Evolutionary conservation across 768 basidiomycete genomes (phyloP).

Genomic region (Rhodocollybia butyracea): DNA sequence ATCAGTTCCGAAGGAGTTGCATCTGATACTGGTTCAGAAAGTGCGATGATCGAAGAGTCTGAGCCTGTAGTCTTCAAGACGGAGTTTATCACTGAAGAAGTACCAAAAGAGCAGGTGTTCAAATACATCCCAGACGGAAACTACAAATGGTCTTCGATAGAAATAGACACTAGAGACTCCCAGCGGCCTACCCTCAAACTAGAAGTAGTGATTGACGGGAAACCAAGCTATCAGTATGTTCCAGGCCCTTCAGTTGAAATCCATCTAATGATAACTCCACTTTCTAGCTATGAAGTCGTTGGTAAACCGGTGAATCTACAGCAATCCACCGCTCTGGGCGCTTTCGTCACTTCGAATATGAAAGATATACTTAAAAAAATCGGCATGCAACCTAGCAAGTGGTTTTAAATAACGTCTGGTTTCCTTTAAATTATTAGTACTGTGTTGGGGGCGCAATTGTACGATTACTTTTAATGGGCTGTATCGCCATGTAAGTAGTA

Average conservation of each 20-base stretch:
- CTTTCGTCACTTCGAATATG: constrained; percentile 44
- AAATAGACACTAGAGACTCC: constrained; percentile 60
- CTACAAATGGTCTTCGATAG: constrained; percentile 68
- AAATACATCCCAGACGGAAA: constrained; percentile 66
- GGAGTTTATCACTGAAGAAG: constrained; percentile 23
- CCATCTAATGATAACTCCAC: neutral
- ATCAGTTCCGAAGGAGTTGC: neutral
- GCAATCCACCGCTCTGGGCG: constrained; percentile 40
- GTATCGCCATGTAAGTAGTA: too few species aligned
- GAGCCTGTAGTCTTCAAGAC: constrained; percentile 15
- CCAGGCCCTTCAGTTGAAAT: neutral
- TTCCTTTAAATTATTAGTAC: too few species aligned
- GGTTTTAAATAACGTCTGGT: constrained; percentile 57
- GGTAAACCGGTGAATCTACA: constrained; percentile 45
- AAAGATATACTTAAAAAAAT: constrained; percentile 54
- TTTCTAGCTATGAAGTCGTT: constrained; percentile 39
- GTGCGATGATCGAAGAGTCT: neutral
- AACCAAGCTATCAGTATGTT: constrained; percentile 48
- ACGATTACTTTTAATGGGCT: too few species aligned
- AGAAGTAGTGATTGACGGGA: constrained; percentile 61
- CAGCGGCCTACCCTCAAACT: constrained; percentile 49
- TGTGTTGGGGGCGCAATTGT: too few species aligned
- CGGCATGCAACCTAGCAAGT: constrained; percentile 50
- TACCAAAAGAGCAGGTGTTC: constrained; percentile 52
- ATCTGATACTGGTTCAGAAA: neutral